Base-by-base conservation (phyloP, 2,329 filamentous ascomycete species). In the Fusarium sp. region DNA sequence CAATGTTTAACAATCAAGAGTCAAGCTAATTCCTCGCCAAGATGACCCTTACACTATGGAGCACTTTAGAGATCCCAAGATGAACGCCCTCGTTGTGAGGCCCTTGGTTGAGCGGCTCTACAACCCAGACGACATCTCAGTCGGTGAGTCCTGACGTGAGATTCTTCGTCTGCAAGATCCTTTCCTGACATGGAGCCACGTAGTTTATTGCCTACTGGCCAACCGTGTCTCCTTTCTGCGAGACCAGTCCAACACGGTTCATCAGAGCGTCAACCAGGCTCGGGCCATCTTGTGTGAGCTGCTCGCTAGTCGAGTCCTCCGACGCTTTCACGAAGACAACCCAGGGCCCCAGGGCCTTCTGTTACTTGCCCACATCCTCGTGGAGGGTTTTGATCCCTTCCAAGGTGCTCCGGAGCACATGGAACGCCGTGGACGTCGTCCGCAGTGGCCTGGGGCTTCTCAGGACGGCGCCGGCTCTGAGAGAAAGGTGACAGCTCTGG, bases 301-400 rank as follows among this genome's bases (percentile, higher is more conserved):
- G 11, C 86, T 94, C 2, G 92, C 92, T 3, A 89, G 88, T 74
- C 89, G 92, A 63, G 86, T 94, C 14, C 84, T 94, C 25, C 88
- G 92, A 39, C 89, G 90, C 18, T 92, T 92, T 76, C 89, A 93
- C 73, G 92, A 94, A 81, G 90, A 93, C 71, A 88, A 92, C 68
- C 86, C 88, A 2, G 92, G 91, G 14, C 87, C 88, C 0, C 83
- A 88, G 45, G 92, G 92, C 2, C 85, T 94, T 2, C 83, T 94
- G 1, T 83, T 92, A 3, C 85, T 94, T 6, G 89, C 92, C 9
- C 92, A 92, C 71, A 90, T 94, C 27, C 87, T 94, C 2, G 92
- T 94, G 2, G 90, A 91, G 6, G 91, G 91, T 1, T 94, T 94
- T 72, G 91, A 93, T 75, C 92, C 92, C 1, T 94, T 94, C 71